Base-by-base conservation (phyloP, 371 early-diverging fungal species). In the Mortierella sp. region DNA sequence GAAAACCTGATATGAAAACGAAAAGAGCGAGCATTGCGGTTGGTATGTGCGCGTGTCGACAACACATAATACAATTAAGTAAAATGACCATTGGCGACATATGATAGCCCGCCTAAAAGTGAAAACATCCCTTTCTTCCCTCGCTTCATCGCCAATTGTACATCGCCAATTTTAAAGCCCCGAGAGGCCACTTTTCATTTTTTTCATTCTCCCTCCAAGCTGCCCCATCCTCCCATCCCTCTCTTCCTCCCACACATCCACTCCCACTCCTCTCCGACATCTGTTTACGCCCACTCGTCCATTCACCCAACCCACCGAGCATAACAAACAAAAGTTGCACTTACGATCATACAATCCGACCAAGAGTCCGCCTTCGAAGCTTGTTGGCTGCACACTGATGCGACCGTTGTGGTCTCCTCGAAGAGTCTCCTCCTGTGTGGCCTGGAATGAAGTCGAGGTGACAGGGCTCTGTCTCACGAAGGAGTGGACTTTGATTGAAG, bases 291-390 rank as follows among this genome's bases (percentile, higher is more conserved):
- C 56, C 56, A 56, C 27, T 8, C 8, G 21, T 18, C 51, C 21
- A 21, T 6, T 5, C 18, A 21, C 51, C 21, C 51, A 51, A 51
- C 56, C 27, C 27, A 5, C 56, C 21, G 7, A 51, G 16, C 51
- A 21, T 55, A 55, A 55, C 56, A 56, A 51, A 49, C 24, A 75
- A 56, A 60, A 32, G 0, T 58, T 29, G 11, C 48, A 83, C 85
- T 78, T 84, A 84, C 86, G 82, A 77, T 85, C 86, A 70, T 85
- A 85, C 8, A 85, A 70, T 71, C 86, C 86, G 7, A 85, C 86
- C 35, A 85, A 35, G 29, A 85, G 82, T 10, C 86, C 86, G 27
- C 86, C 86, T 56, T 81, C 82, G 60, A 79, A 85, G 27, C 85
- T 79, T 1, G 86, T 85, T 18, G 86, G 82, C 32, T 76, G 86